A percentile compares a stretch with the other conserved stretches of the same genome.
Evolutionary conservation across 768 basidiomycete species (phyloP).

Genomic region (Rhodotorula sphaerocarpa): DNA sequence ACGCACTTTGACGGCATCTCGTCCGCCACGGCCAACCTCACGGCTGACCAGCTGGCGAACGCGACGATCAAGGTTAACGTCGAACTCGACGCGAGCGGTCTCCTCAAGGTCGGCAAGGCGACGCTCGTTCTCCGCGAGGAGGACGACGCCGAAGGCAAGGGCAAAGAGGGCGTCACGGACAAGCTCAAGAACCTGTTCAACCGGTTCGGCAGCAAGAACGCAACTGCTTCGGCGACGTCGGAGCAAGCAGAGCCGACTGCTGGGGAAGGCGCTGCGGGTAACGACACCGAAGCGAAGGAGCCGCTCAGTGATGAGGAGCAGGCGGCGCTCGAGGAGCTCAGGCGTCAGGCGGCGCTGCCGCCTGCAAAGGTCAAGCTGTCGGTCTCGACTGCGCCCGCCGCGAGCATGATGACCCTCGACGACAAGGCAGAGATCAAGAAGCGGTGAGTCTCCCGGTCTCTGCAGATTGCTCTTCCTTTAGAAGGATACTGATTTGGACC

Average conservation of each 20-base stretch:
- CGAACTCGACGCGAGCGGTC: constrained; percentile 74
- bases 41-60: constrained; percentile 67
- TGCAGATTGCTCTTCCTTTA: not conserved
- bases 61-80: constrained; percentile 81
- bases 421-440: constrained; percentile 61
- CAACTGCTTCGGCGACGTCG: constrained; percentile 41
- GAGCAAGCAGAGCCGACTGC: constrained; percentile 37
- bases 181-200: constrained; percentile 78
- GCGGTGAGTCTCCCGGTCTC: constrained; percentile 51
- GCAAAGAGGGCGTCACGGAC: constrained; percentile 47
- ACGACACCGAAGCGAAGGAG: constrained; percentile 30
- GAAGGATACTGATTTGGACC: too few relatives aligned
- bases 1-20: constrained; percentile 63
- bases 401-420: constrained; percentile 53
- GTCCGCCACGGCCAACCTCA: constrained; percentile 72
- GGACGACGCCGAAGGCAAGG: constrained; percentile 44
- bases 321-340: constrained; percentile 51
- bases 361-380: constrained; percentile 15
- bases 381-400: not conserved
- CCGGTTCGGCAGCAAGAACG: constrained; percentile 46
- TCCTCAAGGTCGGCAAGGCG: constrained; percentile 70
- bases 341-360: constrained; percentile 11
- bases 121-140: constrained; percentile 64
- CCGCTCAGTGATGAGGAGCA: constrained; percentile 46
- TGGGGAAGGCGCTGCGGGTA: constrained; percentile 11